These are phyloP conservation scores for Boeremia exigua DNA, from an alignment of 2,329 filamentous ascomycete genomes.

Conservation along the genomic window DNA sequence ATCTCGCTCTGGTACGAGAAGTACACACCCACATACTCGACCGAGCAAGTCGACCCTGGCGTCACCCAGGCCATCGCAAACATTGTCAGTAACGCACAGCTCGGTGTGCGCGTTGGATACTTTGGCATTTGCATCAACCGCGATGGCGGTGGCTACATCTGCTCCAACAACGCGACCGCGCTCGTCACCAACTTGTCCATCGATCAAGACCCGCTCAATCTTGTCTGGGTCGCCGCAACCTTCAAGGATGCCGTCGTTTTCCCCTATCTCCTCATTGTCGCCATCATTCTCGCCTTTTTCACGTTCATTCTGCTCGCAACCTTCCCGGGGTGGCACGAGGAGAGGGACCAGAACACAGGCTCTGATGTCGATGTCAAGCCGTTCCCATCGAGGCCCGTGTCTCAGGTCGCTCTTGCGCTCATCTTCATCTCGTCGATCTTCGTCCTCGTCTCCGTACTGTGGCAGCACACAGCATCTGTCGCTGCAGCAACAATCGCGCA, in stretches of 20 bases:
- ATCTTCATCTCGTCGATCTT: slow-evolving; percentile 77
- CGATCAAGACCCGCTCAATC: slow-evolving; percentile 93
- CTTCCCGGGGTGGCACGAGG: slow-evolving; percentile 97
- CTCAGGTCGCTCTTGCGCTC: slow-evolving; percentile 88
- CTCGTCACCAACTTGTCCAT: slow-evolving; percentile 87
- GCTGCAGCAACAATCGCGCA: slow-evolving; percentile 92
- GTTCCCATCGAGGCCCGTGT: slow-evolving; percentile 90
- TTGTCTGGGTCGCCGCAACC: slow-evolving; percentile 95
- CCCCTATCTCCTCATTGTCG: slow-evolving; percentile 97
- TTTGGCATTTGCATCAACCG: slow-evolving; percentile 97
- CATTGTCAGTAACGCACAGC: slow-evolving; percentile 81
- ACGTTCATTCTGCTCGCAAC: slow-evolving; percentile 94
- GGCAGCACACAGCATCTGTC: slow-evolving; percentile 96
- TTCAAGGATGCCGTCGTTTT: slow-evolving; percentile 99
- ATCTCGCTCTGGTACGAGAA: slow-evolving; percentile 96
- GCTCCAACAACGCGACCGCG: slow-evolving; percentile 95
- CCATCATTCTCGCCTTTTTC: slow-evolving; percentile 95
- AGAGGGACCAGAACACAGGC: slow-evolving; percentile 75
- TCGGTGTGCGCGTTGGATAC: slow-evolving; percentile 94
- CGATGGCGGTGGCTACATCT: slow-evolving; percentile 88
- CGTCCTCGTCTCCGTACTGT: slow-evolving; percentile 71
- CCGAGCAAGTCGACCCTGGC: slow-evolving; percentile 88
- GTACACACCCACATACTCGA: slow-evolving; percentile 81
- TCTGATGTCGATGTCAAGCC: slow-evolving; percentile 91
- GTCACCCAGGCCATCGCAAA: slow-evolving; percentile 85